A percentile compares a stretch with the other conserved stretches of the same genome.
phyloP scores from a whole-genome alignment of 164 flowering plant genomes.

The Magnolia changhungtana region DNA sequence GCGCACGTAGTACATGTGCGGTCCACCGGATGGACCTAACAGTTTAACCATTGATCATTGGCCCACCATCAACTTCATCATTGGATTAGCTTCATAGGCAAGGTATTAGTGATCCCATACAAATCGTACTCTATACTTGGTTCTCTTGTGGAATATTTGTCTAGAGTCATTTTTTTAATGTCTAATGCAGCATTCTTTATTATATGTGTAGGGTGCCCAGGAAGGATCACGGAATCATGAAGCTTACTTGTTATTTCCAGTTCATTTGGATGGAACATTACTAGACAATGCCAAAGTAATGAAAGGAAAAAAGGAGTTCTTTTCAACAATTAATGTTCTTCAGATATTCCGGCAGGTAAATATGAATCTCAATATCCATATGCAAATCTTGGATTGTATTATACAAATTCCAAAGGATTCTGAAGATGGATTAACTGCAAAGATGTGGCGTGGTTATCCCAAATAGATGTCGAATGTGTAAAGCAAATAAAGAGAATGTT shows the following conservation, averaged over 20 bases:
- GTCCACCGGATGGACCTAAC: neutral
- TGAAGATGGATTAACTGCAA: too few relatives aligned
- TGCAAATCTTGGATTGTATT: neutral
- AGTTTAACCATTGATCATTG: neutral
- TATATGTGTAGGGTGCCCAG: slow-evolving; percentile 46
- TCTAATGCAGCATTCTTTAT: neutral
- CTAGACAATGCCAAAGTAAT: slow-evolving; percentile 66
- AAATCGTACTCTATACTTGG: too few relatives aligned
- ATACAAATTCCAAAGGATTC: too few relatives aligned
- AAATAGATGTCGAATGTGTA: too few relatives aligned
- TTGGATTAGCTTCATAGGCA: neutral
- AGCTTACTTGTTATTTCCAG: slow-evolving; percentile 93
- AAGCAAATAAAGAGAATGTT: too few relatives aligned
- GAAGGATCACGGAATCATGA: slow-evolving; percentile 81
- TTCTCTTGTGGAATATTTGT: too few relatives aligned
- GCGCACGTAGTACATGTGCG: neutral
- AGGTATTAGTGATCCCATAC: neutral
- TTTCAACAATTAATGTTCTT: slow-evolving; percentile 78
- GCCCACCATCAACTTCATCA: neutral
- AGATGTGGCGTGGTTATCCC: too few relatives aligned
- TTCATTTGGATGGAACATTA: slow-evolving; percentile 93
- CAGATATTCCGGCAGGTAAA: slow-evolving; percentile 90
- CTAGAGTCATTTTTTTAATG: neutral
- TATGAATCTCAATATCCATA: slow-evolving; percentile 1
- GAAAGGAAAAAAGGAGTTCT: slow-evolving; percentile 79